phyloP scores from a whole-genome alignment of 2,329 filamentous ascomycete genomes.

The Stachybotrys elegans region DNA sequence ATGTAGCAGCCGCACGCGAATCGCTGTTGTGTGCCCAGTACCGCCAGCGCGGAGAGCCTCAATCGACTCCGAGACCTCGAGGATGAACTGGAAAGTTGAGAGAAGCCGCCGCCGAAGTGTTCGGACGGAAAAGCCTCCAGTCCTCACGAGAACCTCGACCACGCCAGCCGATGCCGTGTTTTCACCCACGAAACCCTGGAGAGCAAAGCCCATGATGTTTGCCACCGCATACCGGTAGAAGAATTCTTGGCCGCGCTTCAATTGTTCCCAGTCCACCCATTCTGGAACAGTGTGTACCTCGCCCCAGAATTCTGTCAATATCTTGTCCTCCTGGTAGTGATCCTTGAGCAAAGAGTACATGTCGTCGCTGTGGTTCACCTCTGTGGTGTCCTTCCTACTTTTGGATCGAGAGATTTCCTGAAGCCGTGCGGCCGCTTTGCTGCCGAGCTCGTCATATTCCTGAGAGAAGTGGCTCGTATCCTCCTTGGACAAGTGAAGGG shows the following conservation, averaged over 20 bases:
- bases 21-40: slow-evolving; percentile 53
- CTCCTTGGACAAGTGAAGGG: slow-evolving; percentile 11
- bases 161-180: slow-evolving; percentile 48
- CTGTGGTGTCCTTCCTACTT: neutral
- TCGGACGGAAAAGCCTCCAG: slow-evolving; percentile 59
- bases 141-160: slow-evolving; percentile 60
- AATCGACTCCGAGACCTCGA: slow-evolving; percentile 56
- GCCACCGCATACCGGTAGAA: slow-evolving; percentile 63
- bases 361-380: slow-evolving; percentile 1
- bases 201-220: slow-evolving; percentile 45
- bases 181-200: slow-evolving; percentile 32
- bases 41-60: slow-evolving; percentile 57
- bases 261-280: slow-evolving; percentile 65
- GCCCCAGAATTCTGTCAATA: slow-evolving; percentile 45
- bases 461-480: slow-evolving; percentile 10
- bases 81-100: slow-evolving; percentile 30
- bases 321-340: slow-evolving; percentile 11
- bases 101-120: slow-evolving; percentile 55
- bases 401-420: slow-evolving; percentile 7
- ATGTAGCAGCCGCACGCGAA: slow-evolving; percentile 62
- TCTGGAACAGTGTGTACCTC: slow-evolving; percentile 54
- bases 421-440: slow-evolving; percentile 9
- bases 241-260: slow-evolving; percentile 55
- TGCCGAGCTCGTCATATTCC: slow-evolving; percentile 15
- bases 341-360: slow-evolving; percentile 7